Evolutionary conservation across 768 basidiomycete species (phyloP), one percentile per base, ranked within the genome.

Genomic region (Lentinula detonsa): DNA sequence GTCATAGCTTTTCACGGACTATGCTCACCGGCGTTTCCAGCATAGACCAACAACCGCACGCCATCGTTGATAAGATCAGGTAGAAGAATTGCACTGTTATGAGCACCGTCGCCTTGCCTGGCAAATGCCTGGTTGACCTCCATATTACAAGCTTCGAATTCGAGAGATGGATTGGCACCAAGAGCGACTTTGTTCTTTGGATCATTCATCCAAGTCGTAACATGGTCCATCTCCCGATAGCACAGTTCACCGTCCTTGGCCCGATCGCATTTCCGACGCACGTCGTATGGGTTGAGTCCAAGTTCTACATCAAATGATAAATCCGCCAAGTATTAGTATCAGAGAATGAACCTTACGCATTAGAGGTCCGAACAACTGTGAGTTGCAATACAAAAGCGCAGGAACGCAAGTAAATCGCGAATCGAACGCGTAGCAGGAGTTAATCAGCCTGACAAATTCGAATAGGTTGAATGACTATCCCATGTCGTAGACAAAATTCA

Each of bases 241-340:
- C 92, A 93, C 2, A 91, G 76, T 2, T 81, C 76, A 3, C 87
- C 89, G 62, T 95, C 88, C 66, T 81, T 82, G 33, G 76, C 63
- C 43, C 78, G 82, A 69, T 97, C 87, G 69, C 95, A 97, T 63
- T 76, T 79, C 60, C 71, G 75, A 63, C 93, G 86, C 3, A 91
- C 89, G 67, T 98, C 95, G 72, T 98, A 98, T 8, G 91, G 86
- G 74, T 98, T 98, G 52, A 88, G 71, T 2, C 89, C 90, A n/a
- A 79, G 75, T 70, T 85, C 86, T 89, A 40, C 50, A 43, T 23
- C 37, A 45, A n/a, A 43, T 46, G 39, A 48, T 60, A 57, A 57
- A 18, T 9, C 13, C 21, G 18, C 34, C 61, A 33, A 13, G 7
- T 15, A 40, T 37, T 45, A 2, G 37, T 63, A 63, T 64, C 10